Percentiles rank a stretch among this genome's conserved stretches.
Evolutionary conservation across 2,329 filamentous ascomycete genomes (phyloP).

Genomic region (Talaromyces sp.): DNA sequence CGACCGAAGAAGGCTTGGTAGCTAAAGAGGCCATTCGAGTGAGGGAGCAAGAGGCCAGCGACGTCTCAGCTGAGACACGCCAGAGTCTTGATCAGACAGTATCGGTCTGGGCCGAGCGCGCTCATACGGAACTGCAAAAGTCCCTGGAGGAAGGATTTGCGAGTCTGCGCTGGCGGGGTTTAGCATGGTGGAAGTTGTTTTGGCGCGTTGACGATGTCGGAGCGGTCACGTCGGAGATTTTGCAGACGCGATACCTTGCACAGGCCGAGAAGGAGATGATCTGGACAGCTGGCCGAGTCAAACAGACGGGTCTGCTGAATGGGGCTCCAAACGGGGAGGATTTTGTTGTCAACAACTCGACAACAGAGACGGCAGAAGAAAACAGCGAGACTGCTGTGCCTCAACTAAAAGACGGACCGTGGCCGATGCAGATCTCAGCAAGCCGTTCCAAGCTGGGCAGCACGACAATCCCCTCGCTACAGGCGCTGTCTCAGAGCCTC

Average conservation of each 20-base stretch:
- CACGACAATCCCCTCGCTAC: slow-evolving; percentile 66
- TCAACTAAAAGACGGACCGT: slow-evolving; percentile 40
- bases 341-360: slow-evolving; percentile 5
- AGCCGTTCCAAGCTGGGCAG: slow-evolving; percentile 63
- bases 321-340: slow-evolving; percentile 7
- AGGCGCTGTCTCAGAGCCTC: slow-evolving; percentile 67
- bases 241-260: slow-evolving; percentile 71
- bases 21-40: slow-evolving; percentile 25
- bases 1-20: slow-evolving; percentile 29
- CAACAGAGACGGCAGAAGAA: slow-evolving; percentile 4
- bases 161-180: slow-evolving; percentile 70
- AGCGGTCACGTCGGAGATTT: slow-evolving; percentile 74
- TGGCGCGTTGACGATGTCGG: slow-evolving; percentile 91
- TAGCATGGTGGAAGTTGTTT: slow-evolving; percentile 92
- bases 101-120: slow-evolving; percentile 68
- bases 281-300: slow-evolving; percentile 73
- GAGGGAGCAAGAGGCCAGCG: slow-evolving; percentile 24
- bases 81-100: slow-evolving; percentile 56
- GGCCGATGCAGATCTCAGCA: slow-evolving; percentile 70
- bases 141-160: slow-evolving; percentile 74
- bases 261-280: slow-evolving; percentile 77
- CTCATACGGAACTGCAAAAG: slow-evolving; percentile 77
- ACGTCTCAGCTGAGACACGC: slow-evolving; percentile 42
- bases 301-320: slow-evolving; percentile 56
- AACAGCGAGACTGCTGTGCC: background rate